phyloP scores from a whole-genome alignment of 768 basidiomycete species.

The Pisolithus microcarpus region DNA sequence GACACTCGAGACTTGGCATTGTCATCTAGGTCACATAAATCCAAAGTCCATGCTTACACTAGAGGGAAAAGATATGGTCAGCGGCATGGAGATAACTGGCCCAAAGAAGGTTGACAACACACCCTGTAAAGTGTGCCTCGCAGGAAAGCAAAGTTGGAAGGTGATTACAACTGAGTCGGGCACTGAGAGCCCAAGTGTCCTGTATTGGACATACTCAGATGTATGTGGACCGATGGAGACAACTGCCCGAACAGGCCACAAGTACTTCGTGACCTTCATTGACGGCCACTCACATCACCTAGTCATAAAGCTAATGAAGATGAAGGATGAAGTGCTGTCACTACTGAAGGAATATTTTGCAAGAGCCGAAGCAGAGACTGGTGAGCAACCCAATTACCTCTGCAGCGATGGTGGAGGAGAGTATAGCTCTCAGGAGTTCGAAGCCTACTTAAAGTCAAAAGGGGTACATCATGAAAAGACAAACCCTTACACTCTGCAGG shows the following conservation, averaged over 20 bases:
- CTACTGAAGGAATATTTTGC: slow-evolving; percentile 11
- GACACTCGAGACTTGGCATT: slow-evolving; percentile 2
- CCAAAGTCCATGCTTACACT: slow-evolving; percentile 1
- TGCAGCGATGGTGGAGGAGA: too few species aligned
- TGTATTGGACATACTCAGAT: slow-evolving; percentile 10
- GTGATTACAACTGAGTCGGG: slow-evolving; percentile 7
- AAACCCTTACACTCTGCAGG: slow-evolving; percentile 5
- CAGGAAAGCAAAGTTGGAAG: slow-evolving; percentile 17
- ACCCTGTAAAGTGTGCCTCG: slow-evolving; percentile 14
- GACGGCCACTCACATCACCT: slow-evolving; percentile 15
- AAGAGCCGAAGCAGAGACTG: slow-evolving; percentile 6
- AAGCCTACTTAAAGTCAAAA: too few species aligned
- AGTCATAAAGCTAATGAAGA: slow-evolving; percentile 7
- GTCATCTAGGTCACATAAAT: neutral
- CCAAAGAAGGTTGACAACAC: neutral
- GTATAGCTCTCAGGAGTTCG: too few species aligned
- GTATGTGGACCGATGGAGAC: slow-evolving; percentile 16
- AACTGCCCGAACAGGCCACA: neutral
- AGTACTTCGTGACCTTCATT: slow-evolving; percentile 16
- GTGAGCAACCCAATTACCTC: neutral
- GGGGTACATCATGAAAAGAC: too few species aligned
- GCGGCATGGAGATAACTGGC: neutral
- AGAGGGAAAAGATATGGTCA: slow-evolving; percentile 4
- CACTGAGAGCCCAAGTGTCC: neutral
- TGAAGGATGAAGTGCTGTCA: neutral